A percentile compares a stretch with the other conserved stretches of the same genome.
Conservation (phyloP, 129 eudicot genomes). For the Artemisia annua region DNA sequence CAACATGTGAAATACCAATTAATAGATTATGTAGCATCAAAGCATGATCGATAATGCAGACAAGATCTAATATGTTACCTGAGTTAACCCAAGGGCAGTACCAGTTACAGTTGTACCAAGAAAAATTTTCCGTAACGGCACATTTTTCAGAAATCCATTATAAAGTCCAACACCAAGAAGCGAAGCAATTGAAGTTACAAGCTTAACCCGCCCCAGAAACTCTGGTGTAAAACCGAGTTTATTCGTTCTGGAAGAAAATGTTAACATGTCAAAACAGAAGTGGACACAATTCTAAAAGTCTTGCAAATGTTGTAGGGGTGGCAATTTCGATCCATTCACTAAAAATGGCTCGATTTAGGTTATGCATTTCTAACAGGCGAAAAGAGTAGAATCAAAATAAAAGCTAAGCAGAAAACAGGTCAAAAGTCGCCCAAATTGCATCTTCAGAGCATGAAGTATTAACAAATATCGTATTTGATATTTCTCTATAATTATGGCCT, state of each 20-base stretch:
- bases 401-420: not conserved
- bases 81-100: slow-evolving; percentile 88
- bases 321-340: not conserved
- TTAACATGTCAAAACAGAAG: slow-evolving; percentile 1
- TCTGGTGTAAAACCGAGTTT: slow-evolving; percentile 93
- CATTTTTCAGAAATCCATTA: slow-evolving; percentile 81
- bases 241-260: slow-evolving; percentile 61
- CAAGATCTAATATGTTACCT: slow-evolving; percentile 47
- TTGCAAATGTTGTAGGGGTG: slow-evolving; percentile 6
- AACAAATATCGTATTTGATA: too few relatives aligned
- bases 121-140: slow-evolving; percentile 76
- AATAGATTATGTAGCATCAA: slow-evolving; percentile 9
- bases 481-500: too few relatives aligned
- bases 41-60: not conserved
- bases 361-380: not conserved
- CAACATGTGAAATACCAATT: slow-evolving; percentile 2
- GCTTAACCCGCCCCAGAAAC: slow-evolving; percentile 94
- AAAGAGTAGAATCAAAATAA: not conserved
- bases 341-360: not conserved
- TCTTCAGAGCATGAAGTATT: not conserved
- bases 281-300: not conserved
- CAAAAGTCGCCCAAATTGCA: not conserved
- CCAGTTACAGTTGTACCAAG: slow-evolving; percentile 72
- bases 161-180: slow-evolving; percentile 93
- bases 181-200: slow-evolving; percentile 89